These are phyloP conservation scores for Aspergillus nanangensis DNA, from an alignment of 495 filamentous ascomycete genomes.

Conservation along the genomic window DNA sequence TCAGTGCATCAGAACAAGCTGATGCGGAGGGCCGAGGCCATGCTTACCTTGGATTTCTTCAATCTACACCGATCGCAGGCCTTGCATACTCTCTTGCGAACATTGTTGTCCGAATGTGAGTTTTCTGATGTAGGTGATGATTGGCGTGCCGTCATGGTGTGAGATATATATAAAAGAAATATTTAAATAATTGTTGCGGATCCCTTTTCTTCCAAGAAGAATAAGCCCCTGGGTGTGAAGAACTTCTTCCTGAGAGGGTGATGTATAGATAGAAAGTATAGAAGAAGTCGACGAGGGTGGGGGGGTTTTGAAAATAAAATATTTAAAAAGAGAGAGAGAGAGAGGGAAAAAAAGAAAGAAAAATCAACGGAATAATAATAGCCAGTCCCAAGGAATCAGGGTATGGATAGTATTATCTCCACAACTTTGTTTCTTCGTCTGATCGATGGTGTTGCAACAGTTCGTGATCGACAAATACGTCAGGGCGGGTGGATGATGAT, in stretches of 20 bases:
- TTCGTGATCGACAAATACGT: slow-evolving; percentile 7
- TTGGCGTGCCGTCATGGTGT: slow-evolving; percentile 42
- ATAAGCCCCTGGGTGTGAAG: too few relatives aligned
- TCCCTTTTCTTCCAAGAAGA: neutral
- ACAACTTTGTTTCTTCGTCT: neutral
- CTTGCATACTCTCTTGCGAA: slow-evolving; percentile 58
- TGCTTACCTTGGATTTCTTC: slow-evolving; percentile 61
- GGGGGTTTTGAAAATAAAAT: too few relatives aligned
- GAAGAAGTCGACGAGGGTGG: too few relatives aligned
- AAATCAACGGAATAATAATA: too few relatives aligned
- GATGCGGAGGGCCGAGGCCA: slow-evolving; percentile 9
- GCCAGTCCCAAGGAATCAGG: too few relatives aligned
- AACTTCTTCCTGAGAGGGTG: too few relatives aligned
- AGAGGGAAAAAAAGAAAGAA: too few relatives aligned
- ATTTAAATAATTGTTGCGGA: too few relatives aligned
- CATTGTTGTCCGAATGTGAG: slow-evolving; percentile 38
- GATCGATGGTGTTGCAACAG: slow-evolving; percentile 9
- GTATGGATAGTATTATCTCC: too few relatives aligned
- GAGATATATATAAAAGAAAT: slow-evolving; percentile 11
- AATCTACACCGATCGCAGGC: slow-evolving; percentile 61
- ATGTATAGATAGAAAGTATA: too few relatives aligned
- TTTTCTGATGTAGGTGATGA: slow-evolving; percentile 41
- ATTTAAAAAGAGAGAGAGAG: too few relatives aligned
- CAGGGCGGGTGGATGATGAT: slow-evolving; percentile 17
- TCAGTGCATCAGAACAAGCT: slow-evolving; percentile 20